A percentile compares a stretch with the other conserved stretches of the same genome.
phyloP scores from a whole-genome alignment of 768 basidiomycete species.

The Rhodocollybia butyracea region DNA sequence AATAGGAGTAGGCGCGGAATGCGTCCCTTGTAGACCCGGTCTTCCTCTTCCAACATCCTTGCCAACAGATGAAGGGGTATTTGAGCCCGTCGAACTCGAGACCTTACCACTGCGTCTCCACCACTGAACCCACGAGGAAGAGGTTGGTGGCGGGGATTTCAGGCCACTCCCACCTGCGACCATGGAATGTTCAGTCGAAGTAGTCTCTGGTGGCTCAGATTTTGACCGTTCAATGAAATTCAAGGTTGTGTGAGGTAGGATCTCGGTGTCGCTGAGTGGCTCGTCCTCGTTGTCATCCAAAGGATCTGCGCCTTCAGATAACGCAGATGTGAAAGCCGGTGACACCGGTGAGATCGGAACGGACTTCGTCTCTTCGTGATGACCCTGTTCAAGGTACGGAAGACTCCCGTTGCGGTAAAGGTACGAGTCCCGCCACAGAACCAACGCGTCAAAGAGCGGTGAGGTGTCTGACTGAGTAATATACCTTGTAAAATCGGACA shows the following conservation, averaged over 20 bases:
- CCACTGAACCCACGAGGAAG: conserved; percentile 81
- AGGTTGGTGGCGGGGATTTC: conserved; percentile 40
- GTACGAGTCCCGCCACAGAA: conserved; percentile 59
- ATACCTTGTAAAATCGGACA: conserved; percentile 43
- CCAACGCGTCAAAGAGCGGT: conserved; percentile 71
- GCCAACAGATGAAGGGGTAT: too few species aligned
- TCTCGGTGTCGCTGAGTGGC: conserved; percentile 16
- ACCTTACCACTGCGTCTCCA: conserved; percentile 67
- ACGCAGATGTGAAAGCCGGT: conserved; percentile 16
- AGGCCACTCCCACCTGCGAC: too few species aligned
- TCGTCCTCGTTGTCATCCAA: conserved; percentile 21
- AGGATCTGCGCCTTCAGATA: conserved; percentile 15
- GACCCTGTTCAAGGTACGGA: too few species aligned
- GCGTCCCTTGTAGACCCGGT: conserved; percentile 19
- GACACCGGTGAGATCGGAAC: too few species aligned
- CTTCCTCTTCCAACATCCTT: conserved; percentile 7
- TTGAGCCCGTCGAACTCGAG: too few species aligned
- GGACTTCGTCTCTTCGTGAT: too few species aligned
- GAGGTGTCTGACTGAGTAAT: conserved; percentile 75
- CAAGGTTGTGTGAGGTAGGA: too few species aligned
- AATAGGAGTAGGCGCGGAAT: conserved; percentile 29
- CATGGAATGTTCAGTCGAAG: conserved; percentile 13
- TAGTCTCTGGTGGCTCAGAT: conserved; percentile 39
- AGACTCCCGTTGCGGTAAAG: conserved; percentile 22
- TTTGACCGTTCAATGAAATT: conserved; percentile 27